Base-by-base conservation (phyloP, 345 rosid genomes). In the Orychophragmus violaceus region DNA sequence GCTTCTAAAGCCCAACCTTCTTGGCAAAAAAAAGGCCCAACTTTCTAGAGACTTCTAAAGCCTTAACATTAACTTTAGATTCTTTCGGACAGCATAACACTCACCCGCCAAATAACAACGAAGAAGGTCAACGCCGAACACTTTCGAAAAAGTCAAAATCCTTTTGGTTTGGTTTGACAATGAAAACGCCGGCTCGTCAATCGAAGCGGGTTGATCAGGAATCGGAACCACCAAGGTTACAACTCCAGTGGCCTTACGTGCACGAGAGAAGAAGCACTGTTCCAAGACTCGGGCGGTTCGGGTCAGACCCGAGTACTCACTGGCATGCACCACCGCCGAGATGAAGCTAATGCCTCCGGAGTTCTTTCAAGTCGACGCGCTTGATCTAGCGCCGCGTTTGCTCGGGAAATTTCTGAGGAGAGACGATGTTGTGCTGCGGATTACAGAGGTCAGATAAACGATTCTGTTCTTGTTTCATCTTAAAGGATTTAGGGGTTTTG, bases 381-480 rank as follows among this genome's bases (percentile, higher is more conserved):
- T 93, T 65, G 87, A 86, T 59, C 91, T 93, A 12, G 98, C 97
- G 53, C 96, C 95, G 0, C 87, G 95, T 33, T 74, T 93, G 85
- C 97, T 93, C 22, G 98, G 98, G 46, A 93, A 93, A 78, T 81
- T 85, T 46, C 72, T 93, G 0, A 78, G 84, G 78, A 85, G 84
- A 78, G 94, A 85, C 68, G 82, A 87, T 24, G 96, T 90, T 37
- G 76, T 93, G 33, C 88, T 93, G 56, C 95, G 78, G 59, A 88
- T 93, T 36, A 90, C 96, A 2, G 98, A 93, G 97, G 98, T 93
- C 55, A 69, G 59, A 59, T 2, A 32, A 48, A 23, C 5, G 11
- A 8, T 33, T 35, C 35, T 30, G 48, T 60, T 8, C 23, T 53
- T 53, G 59, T 70, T 66, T 22, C 32, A 22, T 24, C 6, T 9